Evolutionary conservation across 2,329 filamentous ascomycete species (phyloP), one percentile per base, ranked within the genome.

Genomic region (Cladosporium sp.): DNA sequence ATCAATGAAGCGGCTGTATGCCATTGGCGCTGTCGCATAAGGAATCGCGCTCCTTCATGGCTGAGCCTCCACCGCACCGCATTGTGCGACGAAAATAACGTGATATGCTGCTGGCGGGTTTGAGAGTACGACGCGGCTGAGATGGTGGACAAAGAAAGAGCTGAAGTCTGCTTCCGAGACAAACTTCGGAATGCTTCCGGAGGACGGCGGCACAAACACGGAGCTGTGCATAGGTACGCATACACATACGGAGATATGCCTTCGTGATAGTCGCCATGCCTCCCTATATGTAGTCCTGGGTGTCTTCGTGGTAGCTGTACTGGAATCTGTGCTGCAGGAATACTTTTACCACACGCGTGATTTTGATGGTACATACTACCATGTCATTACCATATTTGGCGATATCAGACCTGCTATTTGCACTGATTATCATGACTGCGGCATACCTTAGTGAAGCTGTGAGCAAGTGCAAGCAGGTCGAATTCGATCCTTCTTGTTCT

Each of bases 1-100:
- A 55, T 12, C 52, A 55, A n/a, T 12, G 10, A 11, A 58, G 55
- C 55, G 21, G 55, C 49, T 41, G 32, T 14, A 38, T 28, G 14
- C 24, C 34, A 58, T 58, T 58, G 55, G 55, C 21, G n/a, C 14
- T 34, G 7, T 36, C 55, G 41, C 26, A 49, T 24, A 21, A 51
- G 14, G 44, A 32, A 11, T n/a, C 26, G 24, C 18, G 14, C 30
- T 55, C 52, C 32, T 30, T 32, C 18, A 55, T 55, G 52, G 44
- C 58, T 60, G 38, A 60, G 58, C 58, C 58, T 49, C 58, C 58
- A 60, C 41, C 38, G 26, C 36, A 28, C 14, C 58, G 58, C 28
- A 26, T 41, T 41, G 32, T 58, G 34, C 32, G n/a, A 24, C 34
- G 21, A 24, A 47, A 47, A 21, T 24, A 21, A 21, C 41, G n/a